phyloP scores from a whole-genome alignment of 495 filamentous ascomycete species.

The Penicillium argentinense region DNA sequence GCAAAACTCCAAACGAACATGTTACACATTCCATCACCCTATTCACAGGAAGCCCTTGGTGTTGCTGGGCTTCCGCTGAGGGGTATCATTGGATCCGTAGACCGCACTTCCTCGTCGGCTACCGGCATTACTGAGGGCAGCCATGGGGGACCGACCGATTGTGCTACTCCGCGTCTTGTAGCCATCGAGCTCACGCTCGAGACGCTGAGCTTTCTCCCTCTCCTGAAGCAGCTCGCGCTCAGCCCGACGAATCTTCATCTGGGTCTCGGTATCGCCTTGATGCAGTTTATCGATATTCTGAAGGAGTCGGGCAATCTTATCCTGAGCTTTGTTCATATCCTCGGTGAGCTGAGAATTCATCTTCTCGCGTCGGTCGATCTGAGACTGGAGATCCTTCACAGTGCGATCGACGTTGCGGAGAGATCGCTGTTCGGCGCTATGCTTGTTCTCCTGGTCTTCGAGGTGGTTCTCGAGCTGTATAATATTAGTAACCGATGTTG shows the following conservation, averaged over 20 bases:
- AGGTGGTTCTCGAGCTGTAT: constrained; percentile 86
- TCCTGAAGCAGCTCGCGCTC: constrained; percentile 92
- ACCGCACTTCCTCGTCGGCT: constrained; percentile 42
- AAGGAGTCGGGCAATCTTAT: constrained; percentile 86
- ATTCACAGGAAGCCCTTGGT: constrained; percentile 51
- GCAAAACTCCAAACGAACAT: constrained; percentile 4
- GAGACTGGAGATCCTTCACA: constrained; percentile 88
- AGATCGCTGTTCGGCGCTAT: constrained; percentile 76
- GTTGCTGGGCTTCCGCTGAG: constrained; percentile 49
- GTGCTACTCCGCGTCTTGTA: constrained; percentile 64
- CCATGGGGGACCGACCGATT: constrained; percentile 31
- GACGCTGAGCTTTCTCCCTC: constrained; percentile 72
- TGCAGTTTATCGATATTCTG: constrained; percentile 92
- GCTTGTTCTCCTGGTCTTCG: constrained; percentile 76
- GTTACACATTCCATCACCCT: constrained; percentile 14
- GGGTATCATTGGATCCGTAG: constrained; percentile 37
- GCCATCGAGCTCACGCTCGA: constrained; percentile 86
- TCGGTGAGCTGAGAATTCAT: constrained; percentile 74
- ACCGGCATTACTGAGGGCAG: constrained; percentile 40
- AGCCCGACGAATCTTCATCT: constrained; percentile 75
- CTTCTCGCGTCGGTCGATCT: constrained; percentile 92
- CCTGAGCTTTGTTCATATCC: constrained; percentile 77
- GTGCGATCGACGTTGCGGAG: constrained; percentile 92
- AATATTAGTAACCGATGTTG: constrained; percentile 14
- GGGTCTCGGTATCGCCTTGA: constrained; percentile 73